A percentile compares a stretch with the other conserved stretches of the same genome.
These are phyloP conservation scores for Aphanomyces invadans DNA, from an alignment of 352 stramenopile species.

Conservation along the genomic window DNA sequence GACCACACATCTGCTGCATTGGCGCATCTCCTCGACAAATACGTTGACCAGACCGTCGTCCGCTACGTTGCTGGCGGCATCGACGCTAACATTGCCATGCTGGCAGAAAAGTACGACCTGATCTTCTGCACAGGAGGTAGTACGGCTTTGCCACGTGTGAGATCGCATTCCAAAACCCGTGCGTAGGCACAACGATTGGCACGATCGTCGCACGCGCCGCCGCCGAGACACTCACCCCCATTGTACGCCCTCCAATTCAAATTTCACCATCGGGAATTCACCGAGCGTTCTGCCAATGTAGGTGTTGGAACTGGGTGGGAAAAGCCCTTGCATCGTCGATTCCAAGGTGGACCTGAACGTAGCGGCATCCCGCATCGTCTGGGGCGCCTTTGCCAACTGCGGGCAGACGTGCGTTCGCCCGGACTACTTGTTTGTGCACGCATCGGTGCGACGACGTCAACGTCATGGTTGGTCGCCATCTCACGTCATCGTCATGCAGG, in stretches of 20 bases:
- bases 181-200: conserved; percentile 35
- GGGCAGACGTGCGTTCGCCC: conserved; percentile 92
- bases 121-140: conserved; percentile 67
- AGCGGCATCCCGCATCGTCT: conserved; percentile 70
- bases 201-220: conserved; percentile 84
- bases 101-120: conserved; percentile 67
- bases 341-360: conserved; percentile 43
- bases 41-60: conserved; percentile 68
- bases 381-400: conserved; percentile 80
- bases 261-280: too few relatives aligned
- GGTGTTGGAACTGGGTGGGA: conserved; percentile 83
- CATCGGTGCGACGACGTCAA: not conserved
- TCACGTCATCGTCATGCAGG: not conserved
- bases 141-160: too few relatives aligned
- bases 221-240: conserved; percentile 90
- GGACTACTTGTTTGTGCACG: conserved; percentile 86
- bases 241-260: conserved; percentile 7
- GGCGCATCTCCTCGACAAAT: conserved; percentile 56
- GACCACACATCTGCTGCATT: conserved; percentile 47
- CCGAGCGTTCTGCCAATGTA: not conserved
- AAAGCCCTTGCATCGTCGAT: conserved; percentile 81
- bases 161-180: not conserved
- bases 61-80: conserved; percentile 79
- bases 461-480: not conserved
- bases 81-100: conserved; percentile 72